These are phyloP conservation scores for Pyrrhoderma lamaoense DNA, from an alignment of 1,284 basidiomycete species.

Conservation along the genomic window DNA sequence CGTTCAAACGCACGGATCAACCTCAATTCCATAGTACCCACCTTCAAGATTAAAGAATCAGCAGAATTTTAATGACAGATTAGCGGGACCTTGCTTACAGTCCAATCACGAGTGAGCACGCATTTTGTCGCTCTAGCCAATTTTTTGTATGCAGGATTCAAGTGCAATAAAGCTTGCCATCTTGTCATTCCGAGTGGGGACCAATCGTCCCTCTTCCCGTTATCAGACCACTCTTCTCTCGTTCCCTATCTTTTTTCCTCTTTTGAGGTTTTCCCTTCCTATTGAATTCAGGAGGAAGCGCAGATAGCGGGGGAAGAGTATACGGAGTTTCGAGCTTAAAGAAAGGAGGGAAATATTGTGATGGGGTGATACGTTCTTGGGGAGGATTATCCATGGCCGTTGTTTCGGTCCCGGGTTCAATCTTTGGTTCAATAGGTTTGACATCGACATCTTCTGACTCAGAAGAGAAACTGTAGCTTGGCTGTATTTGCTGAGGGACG, in stretches of 20 bases:
- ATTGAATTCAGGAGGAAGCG: conserved; percentile 56
- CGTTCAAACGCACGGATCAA: conserved; percentile 77
- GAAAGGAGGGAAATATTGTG: too few species aligned
- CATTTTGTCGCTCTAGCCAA: conserved; percentile 66
- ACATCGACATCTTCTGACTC: neutral
- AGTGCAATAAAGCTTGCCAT: conserved; percentile 62
- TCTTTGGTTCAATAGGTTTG: neutral
- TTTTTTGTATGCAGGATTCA: conserved; percentile 67
- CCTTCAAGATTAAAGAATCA: conserved; percentile 33
- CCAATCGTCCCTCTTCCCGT: conserved; percentile 54
- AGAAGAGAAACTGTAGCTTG: neutral
- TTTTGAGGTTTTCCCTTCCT: conserved; percentile 52
- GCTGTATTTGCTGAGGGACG: neutral
- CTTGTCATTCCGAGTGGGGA: conserved; percentile 57
- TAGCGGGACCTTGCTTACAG: conserved; percentile 38
- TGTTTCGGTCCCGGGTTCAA: neutral
- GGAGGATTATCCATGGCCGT: neutral
- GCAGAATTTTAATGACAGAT: neutral
- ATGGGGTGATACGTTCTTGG: too few species aligned
- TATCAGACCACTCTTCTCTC: conserved; percentile 30
- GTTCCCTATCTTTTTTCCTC: conserved; percentile 48
- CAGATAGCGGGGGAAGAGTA: conserved; percentile 52
- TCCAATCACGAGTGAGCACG: conserved; percentile 71
- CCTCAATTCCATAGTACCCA: conserved; percentile 70
- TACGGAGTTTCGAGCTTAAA: conserved; percentile 34